Conservation (phyloP, 352 stramenopile species). For the Pythium insidiosum region DNA sequence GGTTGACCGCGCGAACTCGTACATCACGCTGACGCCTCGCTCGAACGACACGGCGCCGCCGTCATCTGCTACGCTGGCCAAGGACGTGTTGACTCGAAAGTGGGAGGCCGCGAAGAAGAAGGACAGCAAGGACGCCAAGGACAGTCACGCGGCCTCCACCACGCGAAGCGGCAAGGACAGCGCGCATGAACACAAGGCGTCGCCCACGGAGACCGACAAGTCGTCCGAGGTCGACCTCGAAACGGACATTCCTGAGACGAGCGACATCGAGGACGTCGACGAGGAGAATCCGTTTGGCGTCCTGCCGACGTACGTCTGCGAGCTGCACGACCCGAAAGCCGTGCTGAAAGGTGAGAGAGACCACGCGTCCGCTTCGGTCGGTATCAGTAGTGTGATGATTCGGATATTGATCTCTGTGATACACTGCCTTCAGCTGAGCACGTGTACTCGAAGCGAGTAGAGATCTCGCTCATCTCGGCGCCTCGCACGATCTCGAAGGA, state of each 20-base stretch:
- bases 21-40: slow-evolving; percentile 21
- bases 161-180: neutral
- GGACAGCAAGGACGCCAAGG: slow-evolving; percentile 4
- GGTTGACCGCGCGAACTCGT: slow-evolving; percentile 9
- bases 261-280: slow-evolving; percentile 24
- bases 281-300: slow-evolving; percentile 18
- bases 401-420: neutral
- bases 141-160: neutral
- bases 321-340: slow-evolving; percentile 65
- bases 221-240: slow-evolving; percentile 22
- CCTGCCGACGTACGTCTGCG: slow-evolving; percentile 66
- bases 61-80: slow-evolving; percentile 14
- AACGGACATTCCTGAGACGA: slow-evolving; percentile 10
- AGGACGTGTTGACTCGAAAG: slow-evolving; percentile 16
- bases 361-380: too few species aligned
- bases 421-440: slow-evolving; percentile 34
- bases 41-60: slow-evolving; percentile 6
- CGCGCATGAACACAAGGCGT: slow-evolving; percentile 14
- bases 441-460: slow-evolving; percentile 45
- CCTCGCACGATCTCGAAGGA: slow-evolving; percentile 14
- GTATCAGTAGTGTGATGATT: slow-evolving; percentile 7
- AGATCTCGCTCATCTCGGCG: slow-evolving; percentile 33
- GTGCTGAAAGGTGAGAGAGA: slow-evolving; percentile 69
- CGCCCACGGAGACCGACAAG: slow-evolving; percentile 16
- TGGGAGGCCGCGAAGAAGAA: slow-evolving; percentile 17